A percentile compares a stretch with the other conserved stretches of the same genome.
Evolutionary conservation across 805 yeast species (phyloP).

Genomic region (Kuraishia molischiana): DNA sequence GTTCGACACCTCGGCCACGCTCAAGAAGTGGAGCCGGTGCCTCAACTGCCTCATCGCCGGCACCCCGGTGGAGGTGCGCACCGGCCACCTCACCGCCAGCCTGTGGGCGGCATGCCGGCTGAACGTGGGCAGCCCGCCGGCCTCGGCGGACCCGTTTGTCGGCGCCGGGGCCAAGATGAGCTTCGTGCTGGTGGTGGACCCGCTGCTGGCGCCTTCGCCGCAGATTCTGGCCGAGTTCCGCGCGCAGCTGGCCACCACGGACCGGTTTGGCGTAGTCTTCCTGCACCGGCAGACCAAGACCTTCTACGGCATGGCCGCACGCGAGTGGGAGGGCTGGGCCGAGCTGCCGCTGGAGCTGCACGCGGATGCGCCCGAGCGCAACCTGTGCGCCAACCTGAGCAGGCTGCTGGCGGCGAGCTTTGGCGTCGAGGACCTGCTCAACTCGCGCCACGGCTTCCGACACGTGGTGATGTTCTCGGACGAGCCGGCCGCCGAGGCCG

Average conservation of each 20-base stretch:
- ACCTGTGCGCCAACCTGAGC: neutral
- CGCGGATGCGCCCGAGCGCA: neutral
- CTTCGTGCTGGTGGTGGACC: neutral
- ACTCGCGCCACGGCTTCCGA: neutral
- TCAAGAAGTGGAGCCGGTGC: constrained; percentile 1
- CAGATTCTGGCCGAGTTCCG: neutral
- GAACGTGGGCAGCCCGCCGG: too few relatives aligned
- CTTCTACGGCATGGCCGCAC: neutral
- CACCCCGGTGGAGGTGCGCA: neutral
- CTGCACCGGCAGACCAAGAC: neutral
- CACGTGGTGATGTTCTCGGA: neutral
- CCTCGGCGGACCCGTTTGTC: too few relatives aligned
- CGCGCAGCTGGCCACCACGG: neutral
- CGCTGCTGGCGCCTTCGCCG: neutral
- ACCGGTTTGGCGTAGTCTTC: neutral
- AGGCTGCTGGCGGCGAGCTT: neutral
- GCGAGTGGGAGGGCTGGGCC: neutral
- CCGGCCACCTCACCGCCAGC: neutral
- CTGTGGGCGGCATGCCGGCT: neutral
- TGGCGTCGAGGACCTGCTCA: neutral
- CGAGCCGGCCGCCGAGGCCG: too few relatives aligned
- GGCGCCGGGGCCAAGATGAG: neutral
- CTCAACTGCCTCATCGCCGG: neutral
- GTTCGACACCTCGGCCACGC: neutral
- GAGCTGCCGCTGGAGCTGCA: neutral